Evolutionary conservation across 2,329 filamentous ascomycete genomes (phyloP).

Genomic region (Ophiosphaerella narmari): DNA sequence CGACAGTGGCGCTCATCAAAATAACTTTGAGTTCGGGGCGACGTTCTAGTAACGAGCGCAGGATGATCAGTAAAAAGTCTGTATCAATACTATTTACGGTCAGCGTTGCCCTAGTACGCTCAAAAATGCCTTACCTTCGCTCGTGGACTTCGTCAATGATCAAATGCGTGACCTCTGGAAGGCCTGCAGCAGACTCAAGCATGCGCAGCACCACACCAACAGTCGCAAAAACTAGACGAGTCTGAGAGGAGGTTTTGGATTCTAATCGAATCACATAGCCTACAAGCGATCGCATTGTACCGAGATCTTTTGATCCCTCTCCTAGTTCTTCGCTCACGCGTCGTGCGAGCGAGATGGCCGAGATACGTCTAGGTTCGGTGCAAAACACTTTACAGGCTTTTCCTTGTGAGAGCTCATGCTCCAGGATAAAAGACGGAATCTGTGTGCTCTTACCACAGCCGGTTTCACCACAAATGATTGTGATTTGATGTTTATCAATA

Average conservation of each 20-base stretch:
- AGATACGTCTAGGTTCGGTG: conserved; percentile 93
- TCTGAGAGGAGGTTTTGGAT: conserved; percentile 80
- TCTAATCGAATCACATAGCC: conserved; percentile 95
- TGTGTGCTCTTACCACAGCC: conserved; percentile 98
- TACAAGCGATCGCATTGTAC: conserved; percentile 80
- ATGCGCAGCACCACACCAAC: conserved; percentile 95
- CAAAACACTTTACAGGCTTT: conserved; percentile 90
- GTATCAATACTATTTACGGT: conserved; percentile 73
- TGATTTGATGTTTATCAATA: conserved; percentile 79
- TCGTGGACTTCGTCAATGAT: conserved; percentile 98
- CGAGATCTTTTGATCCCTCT: conserved; percentile 79
- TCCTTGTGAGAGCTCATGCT: conserved; percentile 81
- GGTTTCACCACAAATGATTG: conserved; percentile 95
- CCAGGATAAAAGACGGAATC: conserved; percentile 90
- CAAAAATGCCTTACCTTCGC: conserved; percentile 55
- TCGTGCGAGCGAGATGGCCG: conserved; percentile 88
- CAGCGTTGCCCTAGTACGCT: conserved; percentile 7
- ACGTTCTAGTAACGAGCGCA: conserved; percentile 77
- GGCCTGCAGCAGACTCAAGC: conserved; percentile 85
- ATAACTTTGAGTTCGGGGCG: conserved; percentile 88
- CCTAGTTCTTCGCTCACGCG: conserved; percentile 95
- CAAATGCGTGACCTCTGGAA: conserved; percentile 88
- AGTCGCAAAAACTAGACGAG: conserved; percentile 85
- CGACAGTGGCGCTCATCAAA: conserved; percentile 96
- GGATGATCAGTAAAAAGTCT: conserved; percentile 90